Base-by-base conservation (phyloP, 2,329 filamentous ascomycete genomes). In the Calonectria hongkongensis region DNA sequence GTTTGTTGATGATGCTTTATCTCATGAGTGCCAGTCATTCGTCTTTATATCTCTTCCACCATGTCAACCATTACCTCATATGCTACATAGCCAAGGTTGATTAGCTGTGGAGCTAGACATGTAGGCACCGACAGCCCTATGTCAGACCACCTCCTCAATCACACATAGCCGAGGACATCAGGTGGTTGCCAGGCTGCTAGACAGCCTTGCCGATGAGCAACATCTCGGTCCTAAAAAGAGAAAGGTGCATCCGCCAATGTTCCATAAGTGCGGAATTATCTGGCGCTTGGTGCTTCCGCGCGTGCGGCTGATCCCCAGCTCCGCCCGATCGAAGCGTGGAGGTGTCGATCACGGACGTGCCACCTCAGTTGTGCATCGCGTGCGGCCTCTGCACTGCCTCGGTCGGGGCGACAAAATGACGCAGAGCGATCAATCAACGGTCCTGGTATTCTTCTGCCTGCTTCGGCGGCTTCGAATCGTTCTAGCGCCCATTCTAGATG, bases 191-290 rank as follows among this genome's bases (percentile, higher is more conserved):
- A 45, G 10, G 41, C 9, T 63, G 39, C 41, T 47, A 33, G 58
- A 63, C 39, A 63, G 58, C 58, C 58, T 63, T 28, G 41, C 58
- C 39, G 25, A 18, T 47, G 41, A 21, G 58, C 39, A 28, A 43
- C n/a, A 47, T 47, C 41, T 63, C 58, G 58, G 58, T 63, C 25
- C 41, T 47, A 36, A 63, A 63, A 45, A 12, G 21, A 63, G 58
- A 12, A 63, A 45, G n/a, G 41, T 28, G 58, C 27, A 43, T 9
- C 6, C 27, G 5, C 9, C 25, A 33, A 10, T 7, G 27, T 43
- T 9, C 39, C 41, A 13, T 28, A 12, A 43, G 58, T 16, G 58
- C 58, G 27, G 58, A 62, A 62, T 63, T 47, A 16, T 47, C 13
- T 9, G 2, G 9, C 6, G 16, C 8, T 47, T 18, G 12, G 25